Evolutionary conservation across 768 basidiomycete species (phyloP), one percentile per base, ranked within the genome.

Genomic region (Chalciporus piperatus): DNA sequence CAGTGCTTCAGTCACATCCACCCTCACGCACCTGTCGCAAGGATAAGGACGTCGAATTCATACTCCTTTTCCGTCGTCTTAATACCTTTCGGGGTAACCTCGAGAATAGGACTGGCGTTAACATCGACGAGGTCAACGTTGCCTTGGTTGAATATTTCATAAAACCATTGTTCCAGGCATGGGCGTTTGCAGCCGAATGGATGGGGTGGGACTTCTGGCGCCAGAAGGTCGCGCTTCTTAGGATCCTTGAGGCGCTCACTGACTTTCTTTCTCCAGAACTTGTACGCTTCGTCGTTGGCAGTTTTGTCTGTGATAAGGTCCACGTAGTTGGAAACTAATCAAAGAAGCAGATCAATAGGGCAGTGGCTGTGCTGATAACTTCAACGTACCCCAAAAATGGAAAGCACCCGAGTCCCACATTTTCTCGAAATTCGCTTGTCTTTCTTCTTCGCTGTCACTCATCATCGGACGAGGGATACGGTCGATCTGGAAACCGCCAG

Each of bases 71-170:
- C 8, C 3, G 35, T 7, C 19, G 54, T 56, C 23, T 25, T 59
- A 6, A 59, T 14, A 6, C 58, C 58, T 2, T 41, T 52, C 33
- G 46, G 41, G 4, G 3, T 17, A 10, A 59, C 54, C 37, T 59
- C 58, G 1, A 46, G 33, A 16, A 60, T 60, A 1, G 54, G 45
- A 0, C 42, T 43, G 14, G 43, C 43, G 1, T 44, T 56, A 12
- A 48, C 3, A 19, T 60, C 46, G 14, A 60, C 48, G 10, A 60
- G 42, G n/a, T 60, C 58, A 2, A 56, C 58, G 6, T 60, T 60
- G 1, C 56, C 54, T 32, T 56, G 59, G 43, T 56, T 47, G 32
- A 59, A 38, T 23, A 43, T 30, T 4, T 59, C 58, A 32, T 59
- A 59, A 30, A 39, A 59, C 14, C 16, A 12, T 42, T 56, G 42